phyloP scores from a whole-genome alignment of 805 yeast genomes.

The Komagataella populi region DNA sequence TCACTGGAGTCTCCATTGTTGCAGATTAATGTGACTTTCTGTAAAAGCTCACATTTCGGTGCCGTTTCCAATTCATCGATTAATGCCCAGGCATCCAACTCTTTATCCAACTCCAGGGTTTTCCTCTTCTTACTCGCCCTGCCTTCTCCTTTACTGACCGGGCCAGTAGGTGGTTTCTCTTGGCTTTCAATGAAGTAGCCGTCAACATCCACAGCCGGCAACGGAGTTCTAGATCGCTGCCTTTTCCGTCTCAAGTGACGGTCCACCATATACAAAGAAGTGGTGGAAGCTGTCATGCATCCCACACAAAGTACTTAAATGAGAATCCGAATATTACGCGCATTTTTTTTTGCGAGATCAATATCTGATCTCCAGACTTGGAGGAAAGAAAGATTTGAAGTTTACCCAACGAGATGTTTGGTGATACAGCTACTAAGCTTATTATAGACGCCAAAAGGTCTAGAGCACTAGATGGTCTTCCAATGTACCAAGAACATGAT shows the following conservation, averaged over 20 bases:
- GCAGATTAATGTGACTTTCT: background rate
- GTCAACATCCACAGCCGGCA: background rate
- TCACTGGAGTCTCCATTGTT: background rate
- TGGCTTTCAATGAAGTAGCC: background rate
- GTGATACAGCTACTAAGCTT: conserved; percentile 77
- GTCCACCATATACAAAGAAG: background rate
- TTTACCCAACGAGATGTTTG: conserved; percentile 46
- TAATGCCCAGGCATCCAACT: background rate
- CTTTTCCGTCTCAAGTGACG: background rate
- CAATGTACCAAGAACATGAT: conserved; percentile 60
- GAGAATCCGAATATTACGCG: background rate
- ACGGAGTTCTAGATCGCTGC: background rate
- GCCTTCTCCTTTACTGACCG: background rate
- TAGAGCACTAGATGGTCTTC: conserved; percentile 45
- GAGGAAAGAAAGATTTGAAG: background rate
- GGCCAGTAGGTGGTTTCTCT: background rate
- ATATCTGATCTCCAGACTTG: background rate
- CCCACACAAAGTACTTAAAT: background rate
- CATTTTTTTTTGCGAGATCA: background rate
- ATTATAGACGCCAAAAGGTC: conserved; percentile 77
- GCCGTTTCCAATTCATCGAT: background rate
- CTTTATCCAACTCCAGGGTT: background rate
- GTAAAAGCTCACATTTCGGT: background rate
- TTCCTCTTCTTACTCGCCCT: background rate
- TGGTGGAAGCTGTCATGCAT: background rate